Percentiles rank a stretch among this genome's conserved stretches.
Conservation (phyloP, 2,329 filamentous ascomycete genomes). For the Aspergillus piperis region DNA sequence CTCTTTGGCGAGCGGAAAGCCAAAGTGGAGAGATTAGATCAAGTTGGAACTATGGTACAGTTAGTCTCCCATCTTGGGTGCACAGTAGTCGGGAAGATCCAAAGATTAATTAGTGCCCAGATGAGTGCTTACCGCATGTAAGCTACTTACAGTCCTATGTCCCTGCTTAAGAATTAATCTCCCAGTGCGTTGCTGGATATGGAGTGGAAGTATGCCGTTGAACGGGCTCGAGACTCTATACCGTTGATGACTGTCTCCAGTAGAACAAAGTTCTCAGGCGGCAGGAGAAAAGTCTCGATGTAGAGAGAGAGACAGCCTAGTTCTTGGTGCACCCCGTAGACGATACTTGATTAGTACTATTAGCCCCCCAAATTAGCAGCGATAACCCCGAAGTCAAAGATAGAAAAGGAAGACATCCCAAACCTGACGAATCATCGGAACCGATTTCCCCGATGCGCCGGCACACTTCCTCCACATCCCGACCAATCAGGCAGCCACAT, state of each 20-base stretch:
- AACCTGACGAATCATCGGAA: conserved; percentile 13
- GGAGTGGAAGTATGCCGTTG: too few relatives aligned
- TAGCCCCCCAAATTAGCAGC: background rate
- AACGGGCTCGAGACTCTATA: too few relatives aligned
- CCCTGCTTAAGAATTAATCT: background rate
- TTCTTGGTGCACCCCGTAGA: too few relatives aligned
- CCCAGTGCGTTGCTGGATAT: background rate
- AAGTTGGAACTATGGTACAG: background rate
- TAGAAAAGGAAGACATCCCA: background rate
- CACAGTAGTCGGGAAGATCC: background rate
- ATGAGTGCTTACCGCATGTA: background rate
- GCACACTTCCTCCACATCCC: background rate
- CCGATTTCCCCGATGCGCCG: background rate
- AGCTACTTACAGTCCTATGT: background rate
- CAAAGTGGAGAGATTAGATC: conserved; percentile 9
- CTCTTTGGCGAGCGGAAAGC: conserved; percentile 5
- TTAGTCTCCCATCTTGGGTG: too few relatives aligned
- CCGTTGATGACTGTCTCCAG: too few relatives aligned
- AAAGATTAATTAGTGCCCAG: background rate
- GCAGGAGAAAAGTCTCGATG: too few relatives aligned
- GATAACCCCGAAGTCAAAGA: conserved; percentile 1
- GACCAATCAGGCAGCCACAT: background rate
- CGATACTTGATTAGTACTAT: background rate
- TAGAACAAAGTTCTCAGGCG: too few relatives aligned
- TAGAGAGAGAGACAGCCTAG: too few relatives aligned